phyloP scores from a whole-genome alignment of 2,329 filamentous ascomycete species.

The Xylaria sp. region DNA sequence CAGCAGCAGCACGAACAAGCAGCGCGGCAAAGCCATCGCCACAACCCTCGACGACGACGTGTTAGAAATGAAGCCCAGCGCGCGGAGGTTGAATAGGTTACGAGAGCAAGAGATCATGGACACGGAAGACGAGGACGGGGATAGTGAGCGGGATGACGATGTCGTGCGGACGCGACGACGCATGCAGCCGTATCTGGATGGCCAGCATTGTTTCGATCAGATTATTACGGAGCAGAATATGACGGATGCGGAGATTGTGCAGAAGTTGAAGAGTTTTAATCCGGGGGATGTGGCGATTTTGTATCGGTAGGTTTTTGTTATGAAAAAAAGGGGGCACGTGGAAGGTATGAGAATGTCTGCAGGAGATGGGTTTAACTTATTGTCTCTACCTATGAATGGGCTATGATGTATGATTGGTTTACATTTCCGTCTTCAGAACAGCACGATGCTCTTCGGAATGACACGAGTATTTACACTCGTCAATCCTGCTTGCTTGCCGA shows the following conservation, averaged over 20 bases:
- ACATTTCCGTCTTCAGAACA: no score
- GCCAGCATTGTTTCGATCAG: slow-evolving; percentile 72
- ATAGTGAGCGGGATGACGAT: slow-evolving; percentile 9
- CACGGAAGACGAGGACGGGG: slow-evolving; percentile 5
- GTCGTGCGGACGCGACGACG: slow-evolving; percentile 31
- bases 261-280: slow-evolving; percentile 56
- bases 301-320: slow-evolving; percentile 38
- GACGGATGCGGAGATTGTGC: slow-evolving; percentile 64
- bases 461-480: no score
- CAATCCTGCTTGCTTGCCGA: no score
- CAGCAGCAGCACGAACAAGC: slow-evolving; percentile 19
- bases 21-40: background rate
- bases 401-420: no score
- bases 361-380: no score
- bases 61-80: slow-evolving; percentile 15
- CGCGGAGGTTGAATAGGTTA: slow-evolving; percentile 1
- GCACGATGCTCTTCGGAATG: no score
- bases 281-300: slow-evolving; percentile 50
- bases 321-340: no score
- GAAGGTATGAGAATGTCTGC: no score
- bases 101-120: background rate
- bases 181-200: slow-evolving; percentile 66
- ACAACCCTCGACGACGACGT: slow-evolving; percentile 7
- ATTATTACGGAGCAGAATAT: slow-evolving; percentile 72
- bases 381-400: no score